Base-by-base conservation (phyloP, 108 stramenopile species). In the Mayamaea pseudoterrestris region DNA sequence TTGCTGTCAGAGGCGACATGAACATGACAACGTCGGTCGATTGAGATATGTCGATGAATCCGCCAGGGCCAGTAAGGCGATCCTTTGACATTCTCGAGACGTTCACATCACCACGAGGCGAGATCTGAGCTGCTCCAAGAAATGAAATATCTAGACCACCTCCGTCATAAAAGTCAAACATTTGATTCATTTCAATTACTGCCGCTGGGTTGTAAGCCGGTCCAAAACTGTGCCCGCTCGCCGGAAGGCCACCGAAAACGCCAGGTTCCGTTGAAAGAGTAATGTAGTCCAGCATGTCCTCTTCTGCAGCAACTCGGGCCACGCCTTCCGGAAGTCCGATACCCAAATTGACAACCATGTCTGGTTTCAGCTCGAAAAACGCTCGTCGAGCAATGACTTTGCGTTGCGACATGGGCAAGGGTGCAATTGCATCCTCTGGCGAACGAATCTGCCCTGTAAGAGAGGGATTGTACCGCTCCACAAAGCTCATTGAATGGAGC, bases 281-380 rank as follows among this genome's bases (percentile, higher is more conserved):
- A 14, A 39, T 16, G 41, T 68, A 67, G 13, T 51, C 60, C 11
- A 83, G 55, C 59, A 74, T 69, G 20, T 67, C 76, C 61, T 88
- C 86, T 53, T 88, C 86, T n/a, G 65, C 58, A 11, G 86, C 81
- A 22, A 88, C 71, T 24, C 35, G 37, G 17, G 86, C 86, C 24
- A 88, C 76, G 14, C 79, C 79, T 31, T 88, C 86, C 1, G 86
- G 86, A 12, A 80, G 35, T 9, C 86, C 86, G 41, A 88, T 88
- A 8, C 86, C 86, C 5, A 88, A 60, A 44, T 88, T 88, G 1
- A 88, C 66, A 47, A 73, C 57, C 23, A 66, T 54, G 22, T 76
- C 66, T 0, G 80, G 80, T 24, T 59, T 51, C 7, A 85, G 55
- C 22, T 45, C 61, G 25, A 78, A 62, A 35, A 60, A 66, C 6